Evolutionary conservation across 1,139 yeast species (phyloP).

Genomic region (Eremothecium coryli): DNA sequence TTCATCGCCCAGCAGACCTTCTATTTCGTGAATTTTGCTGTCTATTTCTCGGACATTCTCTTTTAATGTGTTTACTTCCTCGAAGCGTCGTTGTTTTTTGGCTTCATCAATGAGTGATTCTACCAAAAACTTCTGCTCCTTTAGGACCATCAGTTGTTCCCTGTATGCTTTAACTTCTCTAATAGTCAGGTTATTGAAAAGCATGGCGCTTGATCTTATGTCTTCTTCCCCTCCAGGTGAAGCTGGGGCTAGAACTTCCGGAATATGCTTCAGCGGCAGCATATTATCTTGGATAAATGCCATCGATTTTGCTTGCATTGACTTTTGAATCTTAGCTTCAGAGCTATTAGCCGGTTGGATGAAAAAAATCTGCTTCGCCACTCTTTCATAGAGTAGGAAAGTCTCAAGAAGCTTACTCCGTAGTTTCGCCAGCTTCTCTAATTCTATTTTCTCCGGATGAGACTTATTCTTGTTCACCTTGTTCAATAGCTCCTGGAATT

Average conservation of each 20-base stretch:
- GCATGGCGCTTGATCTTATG: conserved; percentile 15
- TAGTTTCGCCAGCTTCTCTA: conserved; percentile 33
- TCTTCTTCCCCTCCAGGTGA: conserved; percentile 12
- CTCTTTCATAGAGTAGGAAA: conserved; percentile 38
- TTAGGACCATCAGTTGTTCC: conserved; percentile 76
- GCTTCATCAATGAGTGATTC: conserved; percentile 53
- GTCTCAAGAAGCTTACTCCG: conserved; percentile 37
- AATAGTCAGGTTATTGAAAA: conserved; percentile 18
- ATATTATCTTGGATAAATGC: conserved; percentile 46
- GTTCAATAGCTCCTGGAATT: conserved; percentile 34
- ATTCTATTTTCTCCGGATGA: conserved; percentile 28
- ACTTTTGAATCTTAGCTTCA: conserved; percentile 37
- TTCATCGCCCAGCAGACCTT: conserved; percentile 52
- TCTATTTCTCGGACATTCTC: conserved; percentile 52
- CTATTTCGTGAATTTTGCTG: conserved; percentile 42
- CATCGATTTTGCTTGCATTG: conserved; percentile 40
- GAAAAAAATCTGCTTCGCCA: conserved; percentile 35
- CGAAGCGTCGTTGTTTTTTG: conserved; percentile 63
- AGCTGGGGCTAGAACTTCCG: conserved; percentile 32
- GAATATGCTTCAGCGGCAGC: conserved; percentile 44
- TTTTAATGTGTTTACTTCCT: conserved; percentile 58
- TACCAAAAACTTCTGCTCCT: conserved; percentile 71
- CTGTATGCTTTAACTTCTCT: conserved; percentile 49
- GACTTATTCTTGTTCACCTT: conserved; percentile 21
- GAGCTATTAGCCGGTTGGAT: conserved; percentile 29